Evolutionary conservation across 1,284 basidiomycete genomes (phyloP), one percentile per base, ranked within the genome.

Genomic region (Leccinum fuscescens): DNA sequence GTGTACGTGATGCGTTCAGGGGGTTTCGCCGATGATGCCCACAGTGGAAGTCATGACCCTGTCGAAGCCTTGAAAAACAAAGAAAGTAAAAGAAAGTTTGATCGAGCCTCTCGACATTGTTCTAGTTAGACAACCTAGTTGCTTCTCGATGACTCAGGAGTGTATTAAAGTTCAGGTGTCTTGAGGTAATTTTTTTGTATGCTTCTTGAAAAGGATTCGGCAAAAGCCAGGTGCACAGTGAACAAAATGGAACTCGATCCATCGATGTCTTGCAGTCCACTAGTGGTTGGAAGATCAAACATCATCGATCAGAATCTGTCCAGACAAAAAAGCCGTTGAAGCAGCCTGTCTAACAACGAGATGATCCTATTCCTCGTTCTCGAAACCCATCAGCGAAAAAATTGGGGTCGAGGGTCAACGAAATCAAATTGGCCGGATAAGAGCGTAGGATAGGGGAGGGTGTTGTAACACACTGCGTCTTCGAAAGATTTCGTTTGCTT

Each of bases 281-380:
- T 80, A 31, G 83, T 87, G 65, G 88, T 78, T 39, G 82, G 55
- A 44, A 82, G 76, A 63, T 82, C 77, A 42, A 31, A 76, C 27
- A 77, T 74, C 24, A 79, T 82, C 39, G 79, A 68, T 68, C 84
- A 88, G 75, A 84, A 86, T 88, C 86, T 78, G 89, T 88, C 90
- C 89, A 46, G 76, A n/a, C 24, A 77, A 46, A 14, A 14, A 14
- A 46, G n/a, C 9, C 12, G 11, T 22, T 50, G 48, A 50, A 50
- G 14, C 69, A 56, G 84, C 81, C 71, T 86, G 84, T 59, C 83
- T 81, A 66, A 73, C 77, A 22, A 75, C 70, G 11, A 79, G 78
- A 24, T 73, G 48, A 50, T 50, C 48, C 48, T 27, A 27, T n/a
- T 27, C 14, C 48, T 50, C 24, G 56, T 82, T 77, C 50, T 77